Evolutionary conservation across 2,329 filamentous ascomycete genomes (phyloP), one percentile per base, ranked within the genome.

Genomic region (Fusarium clavum): DNA sequence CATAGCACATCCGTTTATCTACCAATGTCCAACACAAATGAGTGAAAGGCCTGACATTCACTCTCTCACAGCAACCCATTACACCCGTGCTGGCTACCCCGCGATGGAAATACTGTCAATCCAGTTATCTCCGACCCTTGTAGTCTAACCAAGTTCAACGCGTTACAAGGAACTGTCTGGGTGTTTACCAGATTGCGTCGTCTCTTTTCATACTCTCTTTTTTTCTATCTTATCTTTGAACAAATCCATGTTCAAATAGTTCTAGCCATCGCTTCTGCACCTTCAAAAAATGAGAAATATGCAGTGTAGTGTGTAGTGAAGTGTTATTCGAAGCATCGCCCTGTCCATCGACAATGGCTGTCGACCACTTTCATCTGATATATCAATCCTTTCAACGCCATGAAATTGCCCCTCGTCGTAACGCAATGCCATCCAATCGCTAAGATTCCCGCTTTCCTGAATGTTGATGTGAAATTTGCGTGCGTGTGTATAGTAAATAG

Each of bases 391-490:
- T 58, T 68, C 72, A 74, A 75, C 70, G 72, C 72, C 72, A 38
- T 40, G 57, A 70, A 55, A 74, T 61, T 47, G 18, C 34, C 29
- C 57, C 60, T 53, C 61, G 22, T 64, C 58, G 58, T 74, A 66
- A 72, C 69, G 61, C 64, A 65, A 75, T 74, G 63, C 69, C 70
- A 69, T 75, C 72, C 72, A 71, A 72, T 70, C 72, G 72, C 72
- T 71, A 69, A 71, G 57, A 71, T 61, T 56, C 72, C 64, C 63
- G 66, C 72, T 75, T 73, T 72, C 72, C 72, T 72, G 59, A 74
- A 74, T 61, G 58, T 61, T 65, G 61, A 69, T 71, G 61, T 71
- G 56, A 69, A 69, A 59, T 43, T 58, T 54, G 63, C 59, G 51
- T 57, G 58, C 51, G 58, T 70, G 41, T 49, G 45, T 59, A 67